Evolutionary conservation across 1,284 basidiomycete species (phyloP), one percentile per base, ranked within the genome.

Genomic region (Moesziomyces sp.): DNA sequence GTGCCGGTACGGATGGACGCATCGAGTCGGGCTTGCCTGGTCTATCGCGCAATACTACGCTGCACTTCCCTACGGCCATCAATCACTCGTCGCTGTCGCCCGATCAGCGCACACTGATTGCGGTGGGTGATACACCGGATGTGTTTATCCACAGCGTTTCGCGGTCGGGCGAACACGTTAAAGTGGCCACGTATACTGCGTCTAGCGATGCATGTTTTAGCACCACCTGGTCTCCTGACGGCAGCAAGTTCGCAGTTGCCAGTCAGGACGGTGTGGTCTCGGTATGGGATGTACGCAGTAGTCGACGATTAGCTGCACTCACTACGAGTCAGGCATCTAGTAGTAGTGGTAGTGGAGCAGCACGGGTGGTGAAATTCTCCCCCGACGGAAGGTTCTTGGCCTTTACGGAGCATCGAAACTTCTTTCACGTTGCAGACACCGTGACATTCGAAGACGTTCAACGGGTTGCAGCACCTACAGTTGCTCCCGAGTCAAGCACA

Each of bases 221-320:
- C 16, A 92, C 92, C 0, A 89, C 92, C 0, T 95, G 93, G 86
- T 92, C 90, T 5, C 85, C 89, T 0, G 90, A 92, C 73, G 92
- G 92, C 0, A 87, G 87, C 49, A 92, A 92, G 76, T 94, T 93
- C 78, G 92, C 92, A 0, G 91, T 94, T 0, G 92, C 91, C 5
- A 90, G 89, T 23, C 93, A 95, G 83, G 92, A 94, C 79, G 93
- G 93, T 14, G 87, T 90, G 14, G 90, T 94, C 1, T 90, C 89
- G 3, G 82, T 86, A 14, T 86, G 85, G 83, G 86, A 86, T 57
- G 78, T 85, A 11, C 80, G 85, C 7, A 78, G 76, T 5, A 77
- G 75, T n/a, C 53, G 70, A 13, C 67, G 73, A 24, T 62, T 85
- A 19, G 81, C 83, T 0, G 58, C 53, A 13, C 69, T 79, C 35